Percentiles rank a stretch among this genome's conserved stretches.
These are phyloP conservation scores for Eremothecium cymbalariae DNA, from an alignment of 1,139 yeast genomes.

Conservation along the genomic window DNA sequence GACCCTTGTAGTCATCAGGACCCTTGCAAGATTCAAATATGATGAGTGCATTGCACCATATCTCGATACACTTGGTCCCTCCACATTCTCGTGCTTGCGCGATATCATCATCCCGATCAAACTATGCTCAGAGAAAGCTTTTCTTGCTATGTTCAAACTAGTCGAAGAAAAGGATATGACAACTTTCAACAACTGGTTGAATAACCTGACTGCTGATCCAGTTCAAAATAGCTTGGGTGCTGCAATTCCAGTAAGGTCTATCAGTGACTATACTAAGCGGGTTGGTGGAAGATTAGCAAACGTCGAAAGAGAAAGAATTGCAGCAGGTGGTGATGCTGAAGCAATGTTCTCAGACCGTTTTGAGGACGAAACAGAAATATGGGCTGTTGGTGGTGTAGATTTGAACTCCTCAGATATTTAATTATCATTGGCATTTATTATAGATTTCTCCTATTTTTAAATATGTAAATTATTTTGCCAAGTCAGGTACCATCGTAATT, in stretches of 20 bases:
- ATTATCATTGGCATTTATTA: no score
- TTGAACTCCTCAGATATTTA: no score
- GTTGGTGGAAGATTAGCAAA: conserved; percentile 76
- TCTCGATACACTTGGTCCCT: conserved; percentile 55
- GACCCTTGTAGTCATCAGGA: conserved; percentile 66
- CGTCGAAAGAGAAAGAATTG: conserved; percentile 78
- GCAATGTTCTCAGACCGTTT: conserved; percentile 74
- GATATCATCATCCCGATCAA: conserved; percentile 84
- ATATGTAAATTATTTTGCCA: no score
- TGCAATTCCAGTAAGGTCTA: conserved; percentile 58
- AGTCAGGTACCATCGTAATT: conserved; percentile 6
- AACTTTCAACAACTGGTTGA: conserved; percentile 56
- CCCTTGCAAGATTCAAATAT: conserved; percentile 58
- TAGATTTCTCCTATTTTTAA: no score
- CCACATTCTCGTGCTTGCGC: conserved; percentile 75
- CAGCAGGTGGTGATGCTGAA: conserved; percentile 87
- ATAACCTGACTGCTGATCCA: conserved; percentile 22
- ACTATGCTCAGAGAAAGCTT: conserved; percentile 91
- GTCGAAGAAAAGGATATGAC: conserved; percentile 60
- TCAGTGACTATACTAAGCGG: conserved; percentile 81
- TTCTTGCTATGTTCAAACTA: conserved; percentile 59
- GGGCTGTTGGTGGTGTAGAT: conserved; percentile 77
- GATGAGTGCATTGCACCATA: conserved; percentile 42
- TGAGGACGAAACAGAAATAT: conserved; percentile 80
- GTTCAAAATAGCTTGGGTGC: conserved; percentile 40